Evolutionary conservation across 2,329 filamentous ascomycete species (phyloP), one percentile per base, ranked within the genome.

Genomic region (Hymenoscyphus fructigenus): DNA sequence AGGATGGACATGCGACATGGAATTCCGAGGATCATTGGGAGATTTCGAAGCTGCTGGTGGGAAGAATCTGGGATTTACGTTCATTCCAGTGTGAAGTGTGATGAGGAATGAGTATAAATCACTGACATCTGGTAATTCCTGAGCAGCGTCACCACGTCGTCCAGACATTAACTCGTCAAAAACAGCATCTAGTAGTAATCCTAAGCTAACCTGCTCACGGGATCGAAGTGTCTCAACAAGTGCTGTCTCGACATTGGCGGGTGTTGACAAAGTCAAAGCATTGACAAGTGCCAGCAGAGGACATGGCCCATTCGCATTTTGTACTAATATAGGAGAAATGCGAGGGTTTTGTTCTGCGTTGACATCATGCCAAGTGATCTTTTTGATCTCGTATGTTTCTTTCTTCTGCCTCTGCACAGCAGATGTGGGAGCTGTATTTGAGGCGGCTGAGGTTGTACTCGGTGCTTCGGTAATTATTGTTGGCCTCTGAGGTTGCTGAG

Each of bases 301-400:
- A 76, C 95, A 99, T 0, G 95, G 95, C 0, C 95, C 95, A 72
- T 99, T 99, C 64, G 89, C 87, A 71, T 97, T 98, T 74, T 99
- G 94, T 3, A 96, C 88, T 50, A 98, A 81, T 63, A 98, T 92
- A 0, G 95, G 94, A 0, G 92, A 94, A n/a, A 85, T 84, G 55
- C 92, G 84, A 44, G 91, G 82, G 61, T 86, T 86, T n/a, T 84
- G 82, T 1, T 81, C 76, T 0, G 83, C 81, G 12, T 75, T 84
- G 1, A 81, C 78, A 75, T 97, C 92, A 66, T 88, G 82, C 93
- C 94, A 98, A 66, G 86, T 88, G 67, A 98, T 89, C 66, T 93
- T 93, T 75, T 97, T 96, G 76, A 98, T 93, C 63, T 93, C 90
- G 73, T 99, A 98, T 0, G 92, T 95, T 76, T 97, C 93, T 63